These are phyloP conservation scores for Kentomonas sorsogonicus DNA, from an alignment of 208 protist species.

Conservation along the genomic window DNA sequence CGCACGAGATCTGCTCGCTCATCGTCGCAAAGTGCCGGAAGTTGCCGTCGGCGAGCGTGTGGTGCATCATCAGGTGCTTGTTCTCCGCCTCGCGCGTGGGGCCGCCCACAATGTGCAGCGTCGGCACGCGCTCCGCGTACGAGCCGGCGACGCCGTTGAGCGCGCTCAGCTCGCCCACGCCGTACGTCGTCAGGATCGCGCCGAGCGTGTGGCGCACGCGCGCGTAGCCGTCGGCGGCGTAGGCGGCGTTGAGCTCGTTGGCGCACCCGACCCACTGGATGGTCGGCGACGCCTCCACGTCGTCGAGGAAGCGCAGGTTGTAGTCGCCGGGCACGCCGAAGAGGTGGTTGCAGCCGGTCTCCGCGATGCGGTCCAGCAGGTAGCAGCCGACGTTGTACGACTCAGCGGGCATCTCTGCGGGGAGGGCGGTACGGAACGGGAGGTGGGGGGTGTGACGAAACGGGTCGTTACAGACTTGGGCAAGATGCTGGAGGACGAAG, in stretches of 20 bases:
- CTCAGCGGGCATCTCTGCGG: constrained; percentile 20
- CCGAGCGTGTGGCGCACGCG: constrained; percentile 39
- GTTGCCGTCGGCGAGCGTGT: constrained; percentile 29
- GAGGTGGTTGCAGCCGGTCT: constrained; percentile 27
- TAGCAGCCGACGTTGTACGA: constrained; percentile 41
- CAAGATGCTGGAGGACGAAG: too few species aligned
- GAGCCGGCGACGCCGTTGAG: constrained; percentile 35
- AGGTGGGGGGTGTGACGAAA: too few species aligned
- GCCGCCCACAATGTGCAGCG: constrained; percentile 35
- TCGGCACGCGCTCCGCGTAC: constrained; percentile 25
- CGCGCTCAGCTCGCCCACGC: constrained; percentile 43
- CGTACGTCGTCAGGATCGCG: constrained; percentile 44
- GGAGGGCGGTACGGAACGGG: background rate
- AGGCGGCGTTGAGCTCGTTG: constrained; percentile 52
- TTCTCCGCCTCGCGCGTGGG: constrained; percentile 20
- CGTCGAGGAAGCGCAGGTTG: constrained; percentile 45
- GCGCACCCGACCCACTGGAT: constrained; percentile 43
- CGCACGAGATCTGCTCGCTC: constrained; percentile 23
- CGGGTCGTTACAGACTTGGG: too few species aligned
- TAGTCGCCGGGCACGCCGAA: constrained; percentile 51
- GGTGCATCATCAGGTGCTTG: constrained; percentile 21
- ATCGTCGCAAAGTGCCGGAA: constrained; percentile 26
- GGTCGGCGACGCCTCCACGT: constrained; percentile 22
- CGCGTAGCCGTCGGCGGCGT: constrained; percentile 41
- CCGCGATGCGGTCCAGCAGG: constrained; percentile 31